Evolutionary conservation across 371 early-diverging fungal genomes (phyloP), one percentile per base, ranked within the genome.

Genomic region (Rhizomucor pusillus): DNA sequence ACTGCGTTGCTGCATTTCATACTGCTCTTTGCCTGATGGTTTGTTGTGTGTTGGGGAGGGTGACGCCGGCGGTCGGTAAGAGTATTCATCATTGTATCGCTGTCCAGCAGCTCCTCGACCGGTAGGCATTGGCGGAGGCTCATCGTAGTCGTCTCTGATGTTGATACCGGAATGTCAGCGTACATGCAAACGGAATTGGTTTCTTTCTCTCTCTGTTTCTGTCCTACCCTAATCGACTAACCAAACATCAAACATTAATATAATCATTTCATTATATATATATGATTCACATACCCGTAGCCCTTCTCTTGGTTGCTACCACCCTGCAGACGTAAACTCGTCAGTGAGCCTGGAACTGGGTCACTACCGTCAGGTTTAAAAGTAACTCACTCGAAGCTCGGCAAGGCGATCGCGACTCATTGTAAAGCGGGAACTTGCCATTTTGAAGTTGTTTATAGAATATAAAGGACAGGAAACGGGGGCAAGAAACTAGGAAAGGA

Each of bases 401-500:
- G 78, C 78, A 23, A 77, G 55, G 23, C 78, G 69, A 61, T 77
- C 78, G 59, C 78, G 61, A 52, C 78, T 77, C 78, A 77, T 77
- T 47, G 78, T 77, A 47, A 74, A 77, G 59, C 78, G 66, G 40
- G 77, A 67, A 43, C 57, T 59, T 43, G 73, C 55, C 69, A 69
- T 73, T 43, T 40, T 59, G 48, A 36, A 14, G 41, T 5, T 5
- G 3, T 29, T 29, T 41, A 11, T 49, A 47, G 47, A 47, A 58
- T 59, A 35, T 59, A 56, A 55, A 49, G 52, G 61, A 62, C 43
- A 34, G 62, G 52, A 54, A 49, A 5, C 34, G 16, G 39, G 25
- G 57, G 40, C 34, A 39, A 62, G 49, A 54, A 56, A 18, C 50
- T 50, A 59, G 22, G 55, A 46, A 54, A 48, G 56, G 45, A 45